Conservation (phyloP, 441 rosid genomes). For the Pelargonium myrrhifolium region DNA sequence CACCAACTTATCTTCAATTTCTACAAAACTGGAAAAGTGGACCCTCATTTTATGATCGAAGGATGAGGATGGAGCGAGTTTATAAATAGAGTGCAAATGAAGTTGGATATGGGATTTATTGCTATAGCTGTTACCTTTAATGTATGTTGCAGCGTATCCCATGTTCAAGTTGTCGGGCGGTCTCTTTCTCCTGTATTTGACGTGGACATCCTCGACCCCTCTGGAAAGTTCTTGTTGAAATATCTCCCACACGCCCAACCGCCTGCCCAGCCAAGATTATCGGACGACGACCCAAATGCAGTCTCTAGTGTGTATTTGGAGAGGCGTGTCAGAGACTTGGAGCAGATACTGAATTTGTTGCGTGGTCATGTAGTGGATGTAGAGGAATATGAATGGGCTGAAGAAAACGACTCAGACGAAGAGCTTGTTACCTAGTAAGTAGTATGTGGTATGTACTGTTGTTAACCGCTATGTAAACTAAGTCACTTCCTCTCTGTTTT, state of each 20-base stretch:
- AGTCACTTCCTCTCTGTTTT: no score
- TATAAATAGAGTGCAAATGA: no score
- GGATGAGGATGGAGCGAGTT: no score
- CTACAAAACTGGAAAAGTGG: no score
- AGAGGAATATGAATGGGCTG: constrained; percentile 32
- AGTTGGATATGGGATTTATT: not conserved
- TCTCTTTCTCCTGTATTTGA: constrained; percentile 40
- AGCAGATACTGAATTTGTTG: constrained; percentile 41
- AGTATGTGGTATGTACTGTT: no score
- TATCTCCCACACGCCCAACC: constrained; percentile 20
- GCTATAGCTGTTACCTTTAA: not conserved
- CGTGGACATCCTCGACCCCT: constrained; percentile 31
- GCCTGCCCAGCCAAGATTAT: constrained; percentile 25
- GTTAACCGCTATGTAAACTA: no score
- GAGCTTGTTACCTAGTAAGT: no score
- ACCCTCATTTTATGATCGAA: no score
- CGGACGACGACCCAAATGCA: constrained; percentile 13
- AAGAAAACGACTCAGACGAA: constrained; percentile 6
- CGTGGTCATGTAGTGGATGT: constrained; percentile 32
- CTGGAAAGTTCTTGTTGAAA: constrained; percentile 40
- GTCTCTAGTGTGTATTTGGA: constrained; percentile 10
- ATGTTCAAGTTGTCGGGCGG: constrained; percentile 56
- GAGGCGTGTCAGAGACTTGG: constrained; percentile 33
- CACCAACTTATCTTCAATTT: no score
- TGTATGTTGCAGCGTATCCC: constrained; percentile 44